A percentile compares a stretch with the other conserved stretches of the same genome.
These are phyloP conservation scores for Gynochthodes officinalis DNA, from an alignment of 257 asterid species.

Conservation along the genomic window DNA sequence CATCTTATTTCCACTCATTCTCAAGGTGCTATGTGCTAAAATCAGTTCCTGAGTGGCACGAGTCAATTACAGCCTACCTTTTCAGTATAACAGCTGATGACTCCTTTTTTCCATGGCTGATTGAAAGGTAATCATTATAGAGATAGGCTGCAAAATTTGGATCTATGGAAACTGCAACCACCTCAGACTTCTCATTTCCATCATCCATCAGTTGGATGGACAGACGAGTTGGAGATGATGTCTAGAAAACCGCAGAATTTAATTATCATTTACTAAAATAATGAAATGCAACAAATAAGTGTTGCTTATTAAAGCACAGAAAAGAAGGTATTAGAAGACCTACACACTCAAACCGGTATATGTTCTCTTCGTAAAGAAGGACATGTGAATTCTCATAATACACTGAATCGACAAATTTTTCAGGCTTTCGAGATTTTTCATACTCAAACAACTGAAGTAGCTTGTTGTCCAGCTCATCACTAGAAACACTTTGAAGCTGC, in stretches of 20 bases:
- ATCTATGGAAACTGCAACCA: constrained; percentile 91
- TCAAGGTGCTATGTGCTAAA: background rate
- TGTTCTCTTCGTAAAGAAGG: constrained; percentile 41
- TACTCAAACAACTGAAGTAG: constrained; percentile 44
- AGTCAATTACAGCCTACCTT: constrained; percentile 50
- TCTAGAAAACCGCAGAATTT: constrained; percentile 46
- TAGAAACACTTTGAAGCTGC: constrained; percentile 49
- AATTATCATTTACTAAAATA: constrained; percentile 24
- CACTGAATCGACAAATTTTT: constrained; percentile 38
- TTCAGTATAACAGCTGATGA: constrained; percentile 59
- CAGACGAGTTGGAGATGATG: constrained; percentile 59
- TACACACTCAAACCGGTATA: constrained; percentile 61
- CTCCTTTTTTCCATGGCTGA: constrained; percentile 61
- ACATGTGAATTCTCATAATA: constrained; percentile 48
- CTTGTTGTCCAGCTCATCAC: constrained; percentile 47
- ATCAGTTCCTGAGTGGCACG: constrained; percentile 14
- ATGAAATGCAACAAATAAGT: background rate
- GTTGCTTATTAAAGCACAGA: background rate
- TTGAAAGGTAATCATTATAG: constrained; percentile 70
- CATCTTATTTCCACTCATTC: background rate
- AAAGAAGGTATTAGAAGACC: constrained; percentile 29
- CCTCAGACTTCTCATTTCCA: constrained; percentile 82
- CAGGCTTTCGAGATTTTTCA: constrained; percentile 42
- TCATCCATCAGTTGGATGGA: constrained; percentile 93
- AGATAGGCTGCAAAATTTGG: constrained; percentile 82